A percentile compares a stretch with the other conserved stretches of the same genome.
Evolutionary conservation across 495 filamentous ascomycete genomes (phyloP).

Genomic region (Hyaloscypha finlandica): DNA sequence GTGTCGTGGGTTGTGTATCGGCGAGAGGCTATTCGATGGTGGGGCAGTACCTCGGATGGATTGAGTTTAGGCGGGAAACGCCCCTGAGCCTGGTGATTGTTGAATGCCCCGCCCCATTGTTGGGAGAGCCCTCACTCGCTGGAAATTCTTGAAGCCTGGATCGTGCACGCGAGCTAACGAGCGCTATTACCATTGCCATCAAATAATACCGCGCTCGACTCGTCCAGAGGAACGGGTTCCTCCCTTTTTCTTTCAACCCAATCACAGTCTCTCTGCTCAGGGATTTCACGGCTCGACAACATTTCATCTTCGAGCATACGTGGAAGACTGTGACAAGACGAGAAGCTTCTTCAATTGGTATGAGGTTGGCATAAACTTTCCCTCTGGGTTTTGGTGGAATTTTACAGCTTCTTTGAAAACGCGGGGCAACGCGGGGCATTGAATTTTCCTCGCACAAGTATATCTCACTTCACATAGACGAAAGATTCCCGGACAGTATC

Average conservation of each 20-base stretch:
- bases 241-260: neutral
- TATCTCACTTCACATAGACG: neutral
- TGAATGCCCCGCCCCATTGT: neutral
- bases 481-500: too few species aligned
- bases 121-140: neutral
- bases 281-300: neutral
- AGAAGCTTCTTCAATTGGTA: neutral
- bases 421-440: neutral
- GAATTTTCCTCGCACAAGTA: neutral
- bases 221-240: neutral
- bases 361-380: too few species aligned
- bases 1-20: conserved; percentile 4
- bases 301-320: neutral
- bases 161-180: neutral
- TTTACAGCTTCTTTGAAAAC: too few species aligned
- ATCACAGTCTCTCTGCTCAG: neutral
- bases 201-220: neutral
- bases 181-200: neutral
- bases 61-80: neutral
- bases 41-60: conserved; percentile 5
- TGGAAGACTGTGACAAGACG: neutral
- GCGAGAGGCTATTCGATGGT: conserved; percentile 10
- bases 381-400: too few species aligned
- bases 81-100: neutral
- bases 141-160: neutral